A percentile compares a stretch with the other conserved stretches of the same genome.
Evolutionary conservation across 1,139 yeast genomes (phyloP).

Genomic region (Geotrichum cucujoidarum): DNA sequence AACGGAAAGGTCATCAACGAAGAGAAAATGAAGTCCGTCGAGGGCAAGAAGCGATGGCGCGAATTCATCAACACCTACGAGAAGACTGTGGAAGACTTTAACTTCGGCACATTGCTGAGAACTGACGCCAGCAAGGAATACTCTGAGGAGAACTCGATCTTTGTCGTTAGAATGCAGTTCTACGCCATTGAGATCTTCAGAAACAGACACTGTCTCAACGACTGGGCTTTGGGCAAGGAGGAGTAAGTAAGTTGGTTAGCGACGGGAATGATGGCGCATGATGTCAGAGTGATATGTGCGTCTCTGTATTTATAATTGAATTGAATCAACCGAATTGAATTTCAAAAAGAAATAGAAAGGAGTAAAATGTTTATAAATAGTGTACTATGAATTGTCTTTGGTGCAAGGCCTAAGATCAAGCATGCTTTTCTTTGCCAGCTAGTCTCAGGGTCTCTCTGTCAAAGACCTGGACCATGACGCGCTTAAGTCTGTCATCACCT

Average conservation of each 20-base stretch:
- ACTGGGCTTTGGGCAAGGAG: slow-evolving; percentile 58
- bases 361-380: too few species aligned
- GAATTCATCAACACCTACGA: slow-evolving; percentile 77
- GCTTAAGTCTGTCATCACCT: slow-evolving; percentile 1
- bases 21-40: slow-evolving; percentile 71
- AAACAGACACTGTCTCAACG: slow-evolving; percentile 85
- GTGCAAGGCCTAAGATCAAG: neutral
- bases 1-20: slow-evolving; percentile 59
- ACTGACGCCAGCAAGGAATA: slow-evolving; percentile 66
- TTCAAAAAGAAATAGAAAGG: too few species aligned
- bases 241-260: neutral
- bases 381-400: neutral
- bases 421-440: neutral
- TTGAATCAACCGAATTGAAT: too few species aligned
- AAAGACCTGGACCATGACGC: slow-evolving; percentile 2
- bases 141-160: slow-evolving; percentile 76
- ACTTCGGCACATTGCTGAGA: slow-evolving; percentile 92
- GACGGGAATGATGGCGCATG: too few species aligned
- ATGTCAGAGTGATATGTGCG: too few species aligned
- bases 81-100: slow-evolving; percentile 69
- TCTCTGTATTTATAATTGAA: too few species aligned
- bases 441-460: neutral
- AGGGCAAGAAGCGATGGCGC: slow-evolving; percentile 91
- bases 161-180: slow-evolving; percentile 88
- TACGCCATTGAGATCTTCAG: slow-evolving; percentile 93